Percentiles rank a stretch among this genome's conserved stretches.
These are phyloP conservation scores for Fragosphaeria purpurea DNA, from an alignment of 2,329 filamentous ascomycete species.

Conservation along the genomic window DNA sequence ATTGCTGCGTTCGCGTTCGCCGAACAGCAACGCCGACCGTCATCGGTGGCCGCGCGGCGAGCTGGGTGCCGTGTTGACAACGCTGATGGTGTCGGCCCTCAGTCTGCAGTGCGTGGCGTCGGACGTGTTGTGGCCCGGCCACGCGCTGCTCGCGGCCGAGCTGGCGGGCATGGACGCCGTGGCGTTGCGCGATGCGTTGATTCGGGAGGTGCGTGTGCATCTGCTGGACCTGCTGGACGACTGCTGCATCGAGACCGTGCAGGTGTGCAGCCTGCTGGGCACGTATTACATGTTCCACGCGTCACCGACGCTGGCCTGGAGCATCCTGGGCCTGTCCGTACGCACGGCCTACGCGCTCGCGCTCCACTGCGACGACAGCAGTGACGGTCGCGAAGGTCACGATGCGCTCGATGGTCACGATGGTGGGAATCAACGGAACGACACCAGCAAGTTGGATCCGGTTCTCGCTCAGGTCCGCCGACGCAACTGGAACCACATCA, in stretches of 20 bases:
- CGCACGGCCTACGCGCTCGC: conserved; percentile 12
- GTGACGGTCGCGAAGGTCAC: too few relatives aligned
- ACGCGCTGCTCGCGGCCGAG: background rate
- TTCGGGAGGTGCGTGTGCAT: conserved; percentile 9
- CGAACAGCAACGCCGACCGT: background rate
- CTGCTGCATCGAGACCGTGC: conserved; percentile 9
- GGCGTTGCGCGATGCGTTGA: conserved; percentile 7
- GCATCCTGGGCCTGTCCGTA: conserved; percentile 13
- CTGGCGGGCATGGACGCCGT: background rate
- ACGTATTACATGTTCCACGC: conserved; percentile 11
- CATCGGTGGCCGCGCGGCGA: background rate
- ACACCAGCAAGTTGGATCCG: background rate
- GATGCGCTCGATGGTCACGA: background rate
- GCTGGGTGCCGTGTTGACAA: background rate
- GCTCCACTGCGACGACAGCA: conserved; percentile 10
- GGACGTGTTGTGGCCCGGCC: background rate
- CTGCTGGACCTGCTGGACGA: conserved; percentile 11
- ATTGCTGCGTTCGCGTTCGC: conserved; percentile 2
- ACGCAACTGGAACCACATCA: conserved; percentile 22
- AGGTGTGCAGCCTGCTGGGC: conserved; percentile 10
- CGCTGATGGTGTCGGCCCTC: too few relatives aligned
- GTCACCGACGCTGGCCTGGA: conserved; percentile 11
- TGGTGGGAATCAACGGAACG: background rate
- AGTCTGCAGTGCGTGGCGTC: too few relatives aligned
- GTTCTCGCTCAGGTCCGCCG: conserved; percentile 16